A percentile compares a stretch with the other conserved stretches of the same genome.
These are phyloP conservation scores for Trypanosoma caninum DNA, from an alignment of 208 protist species.

Conservation along the genomic window DNA sequence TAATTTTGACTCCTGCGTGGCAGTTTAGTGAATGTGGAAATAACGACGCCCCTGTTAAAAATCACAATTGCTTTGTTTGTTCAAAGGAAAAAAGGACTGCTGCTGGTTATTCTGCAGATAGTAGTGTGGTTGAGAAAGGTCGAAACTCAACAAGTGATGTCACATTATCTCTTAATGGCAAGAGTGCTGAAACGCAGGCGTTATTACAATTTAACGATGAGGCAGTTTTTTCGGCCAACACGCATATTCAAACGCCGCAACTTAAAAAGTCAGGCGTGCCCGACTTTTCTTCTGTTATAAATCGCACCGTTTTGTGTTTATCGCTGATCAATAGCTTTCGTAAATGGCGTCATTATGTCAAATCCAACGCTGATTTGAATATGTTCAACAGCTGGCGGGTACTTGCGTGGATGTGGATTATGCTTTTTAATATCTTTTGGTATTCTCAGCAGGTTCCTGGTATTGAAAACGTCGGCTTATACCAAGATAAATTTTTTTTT, in stretches of 20 bases:
- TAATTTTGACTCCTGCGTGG: too few species aligned
- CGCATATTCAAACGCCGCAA: constrained; percentile 12
- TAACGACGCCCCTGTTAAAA: too few species aligned
- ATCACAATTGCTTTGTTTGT: too few species aligned
- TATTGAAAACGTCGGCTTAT: constrained; percentile 11
- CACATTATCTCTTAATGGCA: neutral
- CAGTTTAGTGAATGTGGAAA: too few species aligned
- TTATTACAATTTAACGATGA: constrained; percentile 11
- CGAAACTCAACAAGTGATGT: neutral
- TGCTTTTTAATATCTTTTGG: constrained; percentile 25
- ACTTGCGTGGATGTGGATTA: constrained; percentile 27
- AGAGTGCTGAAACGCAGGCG: neutral
- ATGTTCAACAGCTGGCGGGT: constrained; percentile 29
- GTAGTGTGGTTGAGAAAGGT: neutral
- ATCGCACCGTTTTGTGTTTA: constrained; percentile 21
- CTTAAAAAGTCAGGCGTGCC: constrained; percentile 20
- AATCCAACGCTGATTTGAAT: constrained; percentile 29
- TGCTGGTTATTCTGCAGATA: too few species aligned
- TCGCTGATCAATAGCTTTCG: constrained; percentile 32
- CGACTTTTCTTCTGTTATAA: constrained; percentile 21
- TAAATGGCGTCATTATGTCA: constrained; percentile 24
- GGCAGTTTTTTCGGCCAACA: constrained; percentile 16
- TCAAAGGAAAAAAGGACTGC: too few species aligned
- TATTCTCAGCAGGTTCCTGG: constrained; percentile 19
- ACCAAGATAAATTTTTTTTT: constrained; percentile 10